These are phyloP conservation scores for Ceratocystis harringtonii DNA, from an alignment of 2,329 filamentous ascomycete genomes.

Conservation along the genomic window DNA sequence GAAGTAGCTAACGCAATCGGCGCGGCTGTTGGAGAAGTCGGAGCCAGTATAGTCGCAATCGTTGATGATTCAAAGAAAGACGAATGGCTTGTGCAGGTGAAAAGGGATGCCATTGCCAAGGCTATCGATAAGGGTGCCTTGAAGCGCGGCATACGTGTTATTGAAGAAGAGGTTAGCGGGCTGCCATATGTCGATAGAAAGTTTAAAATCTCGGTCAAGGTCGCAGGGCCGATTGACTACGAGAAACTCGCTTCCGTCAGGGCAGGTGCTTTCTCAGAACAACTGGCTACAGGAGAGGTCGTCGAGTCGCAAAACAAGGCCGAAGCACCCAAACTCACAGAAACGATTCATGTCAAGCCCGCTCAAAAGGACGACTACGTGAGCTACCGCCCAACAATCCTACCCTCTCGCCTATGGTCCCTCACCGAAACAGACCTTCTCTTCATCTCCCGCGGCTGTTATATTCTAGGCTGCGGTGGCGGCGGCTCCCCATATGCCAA, in stretches of 20 bases:
- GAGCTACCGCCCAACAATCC: constrained; percentile 34
- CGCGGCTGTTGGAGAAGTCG: constrained; percentile 20
- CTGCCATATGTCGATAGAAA: constrained; percentile 21
- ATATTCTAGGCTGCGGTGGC: constrained; percentile 21
- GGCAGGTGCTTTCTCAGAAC: not conserved
- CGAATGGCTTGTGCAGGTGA: constrained; percentile 17
- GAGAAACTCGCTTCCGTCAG: constrained; percentile 16
- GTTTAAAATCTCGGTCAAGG: constrained; percentile 20
- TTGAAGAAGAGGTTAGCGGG: constrained; percentile 19
- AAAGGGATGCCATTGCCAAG: constrained; percentile 17
- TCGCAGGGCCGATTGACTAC: constrained; percentile 19
- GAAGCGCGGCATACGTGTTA: constrained; percentile 16
- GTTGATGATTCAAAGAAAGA: constrained; percentile 18
- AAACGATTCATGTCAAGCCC: not conserved
- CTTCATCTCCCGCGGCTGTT: constrained; percentile 21
- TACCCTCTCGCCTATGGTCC: constrained; percentile 18
- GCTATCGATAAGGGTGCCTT: constrained; percentile 19
- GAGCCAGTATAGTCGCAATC: constrained; percentile 18
- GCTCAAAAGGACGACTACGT: constrained; percentile 24
- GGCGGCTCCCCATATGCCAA: constrained; percentile 20
- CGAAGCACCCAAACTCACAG: not conserved
- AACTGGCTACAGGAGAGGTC: not conserved
- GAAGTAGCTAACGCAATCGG: constrained; percentile 21
- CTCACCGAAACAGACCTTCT: constrained; percentile 20
- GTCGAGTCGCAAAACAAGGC: not conserved